Percentiles rank a stretch among this genome's conserved stretches.
Conservation (phyloP, 768 basidiomycete species). For the Russula olivacea region DNA sequence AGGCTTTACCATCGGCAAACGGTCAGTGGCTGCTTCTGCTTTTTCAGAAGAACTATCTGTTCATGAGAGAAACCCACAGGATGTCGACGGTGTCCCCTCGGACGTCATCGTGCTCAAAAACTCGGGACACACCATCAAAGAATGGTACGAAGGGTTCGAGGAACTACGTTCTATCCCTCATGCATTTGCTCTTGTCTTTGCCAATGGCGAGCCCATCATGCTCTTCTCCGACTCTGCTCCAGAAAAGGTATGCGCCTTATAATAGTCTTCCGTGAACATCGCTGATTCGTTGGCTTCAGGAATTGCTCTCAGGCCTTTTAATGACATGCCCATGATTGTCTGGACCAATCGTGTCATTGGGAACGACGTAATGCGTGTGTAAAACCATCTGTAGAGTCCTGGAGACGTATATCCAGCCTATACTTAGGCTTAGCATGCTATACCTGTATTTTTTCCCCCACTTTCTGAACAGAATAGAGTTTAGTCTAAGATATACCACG, state of each 20-base stretch:
- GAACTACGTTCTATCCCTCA: slow-evolving; percentile 23
- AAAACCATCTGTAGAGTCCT: background rate
- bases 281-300: slow-evolving; percentile 1
- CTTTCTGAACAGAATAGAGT: background rate
- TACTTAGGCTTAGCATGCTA: background rate
- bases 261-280: background rate
- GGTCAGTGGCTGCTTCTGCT: slow-evolving; percentile 3
- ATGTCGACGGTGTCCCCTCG: slow-evolving; percentile 3
- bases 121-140: slow-evolving; percentile 1
- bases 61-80: slow-evolving; percentile 1
- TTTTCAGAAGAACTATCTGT: background rate
- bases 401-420: background rate
- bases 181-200: slow-evolving; percentile 17
- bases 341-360: background rate
- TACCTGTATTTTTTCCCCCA: background rate
- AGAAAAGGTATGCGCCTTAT: slow-evolving; percentile 16
- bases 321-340: slow-evolving; percentile 17
- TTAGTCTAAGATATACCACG: background rate
- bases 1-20: slow-evolving; percentile 14
- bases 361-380: background rate
- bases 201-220: slow-evolving; percentile 14
- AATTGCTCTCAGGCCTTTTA: slow-evolving; percentile 15
- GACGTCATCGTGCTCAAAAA: slow-evolving; percentile 15
- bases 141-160: slow-evolving; percentile 24
- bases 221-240: slow-evolving; percentile 18